Evolutionary conservation across 345 rosid genomes (phyloP), one percentile per base, ranked within the genome.

Genomic region (Ceriops tagal): DNA sequence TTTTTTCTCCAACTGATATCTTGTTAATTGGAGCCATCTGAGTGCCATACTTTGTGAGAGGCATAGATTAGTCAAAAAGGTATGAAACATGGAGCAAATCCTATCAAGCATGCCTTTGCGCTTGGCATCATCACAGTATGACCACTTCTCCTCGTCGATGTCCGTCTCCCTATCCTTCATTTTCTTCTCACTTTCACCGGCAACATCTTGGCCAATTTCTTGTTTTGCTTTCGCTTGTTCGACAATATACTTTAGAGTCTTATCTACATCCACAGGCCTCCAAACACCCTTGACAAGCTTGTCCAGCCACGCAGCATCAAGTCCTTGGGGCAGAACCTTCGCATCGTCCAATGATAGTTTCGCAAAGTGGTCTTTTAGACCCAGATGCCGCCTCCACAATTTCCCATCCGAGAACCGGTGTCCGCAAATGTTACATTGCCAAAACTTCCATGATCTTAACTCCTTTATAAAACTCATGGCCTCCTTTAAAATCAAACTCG

Each of bases 241-340:
- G 2, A 30, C 27, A 2, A 57, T 24, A 24, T 21, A 16, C 26
- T 37, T 16, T 3, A 35, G 49, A 13, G 26, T 62, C 26, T 21
- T 62, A 62, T n/a, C 51, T 8, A 62, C 65, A 62, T 62, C 65
- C 47, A 39, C 47, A 39, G 47, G 47, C 47, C 47, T 9, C 47
- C 47, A 39, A 39, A 10, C 47, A 39, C 47, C 47, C 4, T 39
- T 11, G 16, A 39, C 47, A 39, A 39, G 10, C 47, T 39, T 39
- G 47, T 39, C 16, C 16, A 39, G 16, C 47, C 47, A 39, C 16
- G 47, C 47, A 39, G 47, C 47, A 39, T 39, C 4, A 39, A 39
- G 3, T 39, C 16, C 47, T 39, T 11, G 13, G 16, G 47, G 47
- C 16, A 39, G 47, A 11, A 39, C 47, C 47, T 39, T 39, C 47